Base-by-base conservation (phyloP, 305 asterid species). In the Fraxinus sp. region DNA sequence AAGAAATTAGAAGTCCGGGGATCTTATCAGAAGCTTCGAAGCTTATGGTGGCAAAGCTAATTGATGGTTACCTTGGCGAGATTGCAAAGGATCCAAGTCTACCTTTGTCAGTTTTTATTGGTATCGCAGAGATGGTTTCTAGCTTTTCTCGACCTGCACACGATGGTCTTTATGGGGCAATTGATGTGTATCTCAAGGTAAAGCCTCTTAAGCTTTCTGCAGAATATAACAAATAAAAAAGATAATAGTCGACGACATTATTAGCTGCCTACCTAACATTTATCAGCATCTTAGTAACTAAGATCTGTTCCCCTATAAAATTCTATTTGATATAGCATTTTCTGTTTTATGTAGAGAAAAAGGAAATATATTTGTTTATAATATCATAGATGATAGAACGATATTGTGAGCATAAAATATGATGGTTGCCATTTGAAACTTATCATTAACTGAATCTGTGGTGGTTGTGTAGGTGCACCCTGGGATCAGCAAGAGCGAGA, bases 401-500 rank as follows among this genome's bases (percentile, higher is more conserved):
- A 14, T 49, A 49, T 49, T 49, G 18, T 14, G 59, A 49, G 18
- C 59, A 13, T 49, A 49, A 49, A 49, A 13, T 49, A 49, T 13
- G 59, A 4, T 49, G 59, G 59, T 49, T 49, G 0, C 59, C 59
- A 49, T 49, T 49, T 14, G 62, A 14, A 4, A 52, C 64, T 52
- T 52, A 16, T 52, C 64, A 52, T 55, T n/a, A 55, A 55, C 64
- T 55, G 9, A 55, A 55, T 55, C 10, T 5, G 24, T 55, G 10
- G 64, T n/a, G 64, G 64, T 6, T n/a, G 64, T n/a, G 64, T 22
- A 78, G 81, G 81, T 24, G 64, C 81, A 78, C 73, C 43, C 81
- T 16, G 81, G 49, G 22, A 78, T 78, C 74, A 78, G 81, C 81
- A 78, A 78, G 81, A 55, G 72, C 26, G 81, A 78, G 7, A 43